These are phyloP conservation scores for Lentinula guzmanii DNA, from an alignment of 768 basidiomycete species.

Conservation along the genomic window DNA sequence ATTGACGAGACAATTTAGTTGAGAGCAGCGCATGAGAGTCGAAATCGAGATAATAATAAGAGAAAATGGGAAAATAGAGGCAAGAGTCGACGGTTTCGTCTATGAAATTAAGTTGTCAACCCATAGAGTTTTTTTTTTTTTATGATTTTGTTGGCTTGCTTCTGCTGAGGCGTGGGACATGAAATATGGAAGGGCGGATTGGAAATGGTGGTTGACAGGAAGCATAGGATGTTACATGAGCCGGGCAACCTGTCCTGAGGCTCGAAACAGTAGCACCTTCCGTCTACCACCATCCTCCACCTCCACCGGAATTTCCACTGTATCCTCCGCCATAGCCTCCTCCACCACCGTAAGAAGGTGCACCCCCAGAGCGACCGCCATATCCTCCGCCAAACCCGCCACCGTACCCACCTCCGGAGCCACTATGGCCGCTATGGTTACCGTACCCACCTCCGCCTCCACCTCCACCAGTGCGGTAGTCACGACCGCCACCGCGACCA, in stretches of 20 bases:
- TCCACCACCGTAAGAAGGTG: slow-evolving; percentile 19
- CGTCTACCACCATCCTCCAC: slow-evolving; percentile 16
- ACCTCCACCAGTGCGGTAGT: slow-evolving; percentile 28
- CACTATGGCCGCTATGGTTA: slow-evolving; percentile 40
- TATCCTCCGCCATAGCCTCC: slow-evolving; percentile 21
- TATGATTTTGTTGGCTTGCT: slow-evolving; percentile 10
- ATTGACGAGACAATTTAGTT: slow-evolving; percentile 40
- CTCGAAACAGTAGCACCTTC: not conserved
- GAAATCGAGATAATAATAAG: slow-evolving; percentile 24
- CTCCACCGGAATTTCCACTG: slow-evolving; percentile 20
- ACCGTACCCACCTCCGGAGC: slow-evolving; percentile 20
- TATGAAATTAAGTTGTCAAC: slow-evolving; percentile 1
- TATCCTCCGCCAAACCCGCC: slow-evolving; percentile 10
- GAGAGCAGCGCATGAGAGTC: slow-evolving; percentile 60
- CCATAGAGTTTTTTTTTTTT: not conserved
- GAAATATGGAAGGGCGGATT: not conserved
- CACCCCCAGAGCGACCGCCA: slow-evolving; percentile 21
- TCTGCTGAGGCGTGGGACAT: slow-evolving; percentile 8
- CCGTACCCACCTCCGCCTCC: slow-evolving; percentile 29
- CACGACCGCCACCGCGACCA: slow-evolving; percentile 49
- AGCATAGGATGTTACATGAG: slow-evolving; percentile 5
- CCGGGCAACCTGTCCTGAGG: slow-evolving; percentile 12
- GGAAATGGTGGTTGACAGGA: not conserved
- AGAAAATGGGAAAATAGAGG: slow-evolving; percentile 12
- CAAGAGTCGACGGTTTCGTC: not conserved